Conservation (phyloP, 2,329 filamentous ascomycete genomes). For the Taxawa tesnikishii region DNA sequence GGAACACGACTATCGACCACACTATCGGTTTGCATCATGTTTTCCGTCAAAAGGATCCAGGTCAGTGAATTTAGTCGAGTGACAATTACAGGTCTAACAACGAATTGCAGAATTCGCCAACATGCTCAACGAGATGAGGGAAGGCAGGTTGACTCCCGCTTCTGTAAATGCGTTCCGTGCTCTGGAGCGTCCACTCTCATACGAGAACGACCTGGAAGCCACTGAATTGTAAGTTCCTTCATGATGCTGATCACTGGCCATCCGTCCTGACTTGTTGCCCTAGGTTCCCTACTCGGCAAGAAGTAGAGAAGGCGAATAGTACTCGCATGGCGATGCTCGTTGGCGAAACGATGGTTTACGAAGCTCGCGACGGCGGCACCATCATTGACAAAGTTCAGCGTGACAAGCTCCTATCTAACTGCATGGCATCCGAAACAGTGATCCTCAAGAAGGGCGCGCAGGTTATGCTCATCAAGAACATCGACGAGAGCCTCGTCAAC, state of each 20-base stretch:
- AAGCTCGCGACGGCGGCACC: conserved; percentile 61
- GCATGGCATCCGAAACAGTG: conserved; percentile 79
- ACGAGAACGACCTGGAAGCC: conserved; percentile 63
- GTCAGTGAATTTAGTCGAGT: conserved; percentile 29
- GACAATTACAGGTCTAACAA: conserved; percentile 16
- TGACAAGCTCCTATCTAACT: conserved; percentile 71
- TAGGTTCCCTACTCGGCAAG: conserved; percentile 81
- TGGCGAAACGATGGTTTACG: conserved; percentile 55
- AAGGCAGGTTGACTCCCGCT: conserved; percentile 65
- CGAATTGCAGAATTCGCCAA: conserved; percentile 58
- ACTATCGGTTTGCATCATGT: conserved; percentile 93
- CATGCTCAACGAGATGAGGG: conserved; percentile 97
- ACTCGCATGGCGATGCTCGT: conserved; percentile 59
- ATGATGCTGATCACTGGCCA: too few species aligned
- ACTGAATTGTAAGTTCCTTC: too few species aligned
- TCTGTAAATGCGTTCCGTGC: conserved; percentile 67
- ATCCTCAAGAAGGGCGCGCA: conserved; percentile 84
- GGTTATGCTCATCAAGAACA: conserved; percentile 99
- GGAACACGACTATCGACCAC: conserved; percentile 86
- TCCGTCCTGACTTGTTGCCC: too few species aligned
- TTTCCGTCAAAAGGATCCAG: conserved; percentile 82
- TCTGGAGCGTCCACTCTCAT: conserved; percentile 52
- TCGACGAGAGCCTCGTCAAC: conserved; percentile 88
- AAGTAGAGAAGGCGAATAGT: conserved; percentile 81
- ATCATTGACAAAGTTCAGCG: conserved; percentile 53